phyloP scores from a whole-genome alignment of 352 stramenopile genomes.

The Globisporangium sylvaticum region DNA sequence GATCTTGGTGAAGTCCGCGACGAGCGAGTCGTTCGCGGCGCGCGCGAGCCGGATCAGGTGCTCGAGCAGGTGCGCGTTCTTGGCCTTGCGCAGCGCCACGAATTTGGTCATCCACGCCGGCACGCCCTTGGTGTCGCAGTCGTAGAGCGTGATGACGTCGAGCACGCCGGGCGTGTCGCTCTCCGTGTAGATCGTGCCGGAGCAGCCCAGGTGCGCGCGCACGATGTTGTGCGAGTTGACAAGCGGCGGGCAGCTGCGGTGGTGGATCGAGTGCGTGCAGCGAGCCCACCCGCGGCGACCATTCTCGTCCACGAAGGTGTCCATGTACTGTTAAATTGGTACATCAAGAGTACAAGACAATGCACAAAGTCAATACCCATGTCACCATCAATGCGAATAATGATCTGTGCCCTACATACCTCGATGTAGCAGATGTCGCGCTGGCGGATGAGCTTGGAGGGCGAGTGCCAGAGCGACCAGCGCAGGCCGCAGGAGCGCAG shows the following conservation, averaged over 20 bases:
- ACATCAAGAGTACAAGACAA: neutral
- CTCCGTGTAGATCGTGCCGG: conserved; percentile 56
- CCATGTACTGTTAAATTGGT: conserved; percentile 32
- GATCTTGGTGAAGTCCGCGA: conserved; percentile 39
- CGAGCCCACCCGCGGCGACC: conserved; percentile 54
- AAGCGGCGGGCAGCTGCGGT: conserved; percentile 56
- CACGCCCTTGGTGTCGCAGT: conserved; percentile 56
- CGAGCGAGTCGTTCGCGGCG: conserved; percentile 38
- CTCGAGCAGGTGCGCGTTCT: conserved; percentile 57
- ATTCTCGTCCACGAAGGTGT: conserved; percentile 54
- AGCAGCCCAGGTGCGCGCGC: conserved; percentile 55
- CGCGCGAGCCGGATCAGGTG: conserved; percentile 58
- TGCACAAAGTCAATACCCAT: too few relatives aligned
- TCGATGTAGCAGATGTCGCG: conserved; percentile 63
- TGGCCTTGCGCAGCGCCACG: conserved; percentile 46
- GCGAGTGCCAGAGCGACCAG: conserved; percentile 64
- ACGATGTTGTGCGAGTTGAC: conserved; percentile 49
- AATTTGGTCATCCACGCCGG: conserved; percentile 66
- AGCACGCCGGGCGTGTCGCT: conserved; percentile 42
- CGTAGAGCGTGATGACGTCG: conserved; percentile 55
- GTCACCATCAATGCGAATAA: too few relatives aligned
- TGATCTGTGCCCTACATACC: too few relatives aligned
- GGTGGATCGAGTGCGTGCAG: conserved; percentile 60
- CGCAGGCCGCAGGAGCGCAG: conserved; percentile 51
- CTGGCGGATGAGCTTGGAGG: conserved; percentile 53